Percentiles rank a stretch among this genome's conserved stretches.
Evolutionary conservation across 495 filamentous ascomycete species (phyloP).

Genomic region (Aspergillus mulundensis): DNA sequence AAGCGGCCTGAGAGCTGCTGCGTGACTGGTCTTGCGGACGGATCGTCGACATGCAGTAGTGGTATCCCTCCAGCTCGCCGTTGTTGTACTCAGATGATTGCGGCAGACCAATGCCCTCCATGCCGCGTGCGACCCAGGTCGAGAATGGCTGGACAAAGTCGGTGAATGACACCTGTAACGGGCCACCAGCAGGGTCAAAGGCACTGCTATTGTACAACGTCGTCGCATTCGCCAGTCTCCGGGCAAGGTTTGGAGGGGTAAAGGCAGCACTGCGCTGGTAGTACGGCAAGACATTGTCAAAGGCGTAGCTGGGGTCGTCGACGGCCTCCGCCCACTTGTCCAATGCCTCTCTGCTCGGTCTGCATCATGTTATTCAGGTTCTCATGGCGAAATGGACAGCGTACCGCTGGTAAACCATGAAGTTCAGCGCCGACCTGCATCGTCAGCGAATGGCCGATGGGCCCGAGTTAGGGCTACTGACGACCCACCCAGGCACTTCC

Average conservation of each 20-base stretch:
- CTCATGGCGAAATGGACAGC: background rate
- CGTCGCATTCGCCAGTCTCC: constrained; percentile 39
- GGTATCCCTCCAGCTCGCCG: constrained; percentile 37
- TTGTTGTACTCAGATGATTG: constrained; percentile 34
- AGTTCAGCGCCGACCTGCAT: constrained; percentile 30
- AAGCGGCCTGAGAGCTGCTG: constrained; percentile 38
- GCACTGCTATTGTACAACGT: constrained; percentile 36
- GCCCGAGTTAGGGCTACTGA: constrained; percentile 13
- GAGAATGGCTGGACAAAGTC: constrained; percentile 45
- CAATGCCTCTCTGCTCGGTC: constrained; percentile 36
- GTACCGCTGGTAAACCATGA: constrained; percentile 38
- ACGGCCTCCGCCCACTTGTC: constrained; percentile 55
- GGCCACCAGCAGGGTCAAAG: constrained; percentile 30
- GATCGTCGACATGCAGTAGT: constrained; percentile 40
- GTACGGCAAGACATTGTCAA: constrained; percentile 47
- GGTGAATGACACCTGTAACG: constrained; percentile 49
- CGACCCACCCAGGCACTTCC: constrained; percentile 39
- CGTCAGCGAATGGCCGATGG: background rate
- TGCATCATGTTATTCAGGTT: constrained; percentile 7
- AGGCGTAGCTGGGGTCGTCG: constrained; percentile 52
- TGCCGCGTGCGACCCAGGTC: constrained; percentile 32
- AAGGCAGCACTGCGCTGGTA: constrained; percentile 51
- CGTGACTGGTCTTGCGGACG: constrained; percentile 28
- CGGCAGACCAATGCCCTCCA: constrained; percentile 39
- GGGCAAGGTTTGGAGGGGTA: constrained; percentile 43